These are phyloP conservation scores for Sequoia sempervirens DNA, from an alignment of 75 land plant genomes.

Conservation along the genomic window DNA sequence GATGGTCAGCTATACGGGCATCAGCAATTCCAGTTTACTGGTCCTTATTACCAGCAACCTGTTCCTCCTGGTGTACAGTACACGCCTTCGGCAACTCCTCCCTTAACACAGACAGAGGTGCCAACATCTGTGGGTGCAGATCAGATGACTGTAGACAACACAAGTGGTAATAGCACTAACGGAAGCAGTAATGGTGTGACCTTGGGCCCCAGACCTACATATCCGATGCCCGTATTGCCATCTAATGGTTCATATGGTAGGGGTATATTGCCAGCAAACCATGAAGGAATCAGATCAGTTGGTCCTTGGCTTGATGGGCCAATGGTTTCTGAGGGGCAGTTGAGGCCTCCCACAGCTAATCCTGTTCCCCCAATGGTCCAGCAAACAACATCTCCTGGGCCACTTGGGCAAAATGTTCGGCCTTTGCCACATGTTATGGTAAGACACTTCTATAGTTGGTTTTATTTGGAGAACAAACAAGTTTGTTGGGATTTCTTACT, in stretches of 20 bases:
- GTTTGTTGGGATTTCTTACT: conserved; percentile 1
- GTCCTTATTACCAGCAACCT: conserved; percentile 58
- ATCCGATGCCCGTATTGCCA: conserved; percentile 33
- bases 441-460: conserved; percentile 6
- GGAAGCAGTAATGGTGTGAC: conserved; percentile 39
- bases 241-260: conserved; percentile 47
- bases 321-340: conserved; percentile 48
- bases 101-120: conserved; percentile 29
- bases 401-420: conserved; percentile 44
- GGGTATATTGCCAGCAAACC: conserved; percentile 44
- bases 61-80: conserved; percentile 43
- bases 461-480: not conserved
- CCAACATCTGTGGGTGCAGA: conserved; percentile 37
- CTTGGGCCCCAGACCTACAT: conserved; percentile 29
- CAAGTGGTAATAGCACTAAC: conserved; percentile 24
- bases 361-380: conserved; percentile 19
- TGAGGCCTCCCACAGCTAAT: conserved; percentile 36
- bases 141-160: conserved; percentile 38
- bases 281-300: conserved; percentile 51
- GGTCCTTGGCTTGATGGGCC: conserved; percentile 70
- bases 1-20: conserved; percentile 75
- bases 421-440: conserved; percentile 48
- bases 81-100: conserved; percentile 20
- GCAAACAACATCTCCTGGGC: conserved; percentile 15
- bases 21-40: conserved; percentile 62